A percentile compares a stretch with the other conserved stretches of the same genome.
Evolutionary conservation across 768 basidiomycete species (phyloP).

Genomic region (Mycena galericulata): DNA sequence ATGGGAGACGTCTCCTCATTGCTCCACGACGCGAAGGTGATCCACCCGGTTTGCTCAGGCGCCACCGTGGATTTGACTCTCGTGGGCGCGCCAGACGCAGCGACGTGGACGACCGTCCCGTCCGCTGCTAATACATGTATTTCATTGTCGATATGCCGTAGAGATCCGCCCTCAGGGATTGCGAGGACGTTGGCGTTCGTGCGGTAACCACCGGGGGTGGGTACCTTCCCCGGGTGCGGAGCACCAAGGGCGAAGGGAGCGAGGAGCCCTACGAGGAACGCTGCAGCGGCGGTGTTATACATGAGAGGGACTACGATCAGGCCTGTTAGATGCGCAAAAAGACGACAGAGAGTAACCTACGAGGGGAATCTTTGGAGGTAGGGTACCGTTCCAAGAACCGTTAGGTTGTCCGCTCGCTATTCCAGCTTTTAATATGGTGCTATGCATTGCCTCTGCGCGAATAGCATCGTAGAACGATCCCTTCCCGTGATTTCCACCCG

Average conservation of each 20-base stretch:
- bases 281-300: background rate
- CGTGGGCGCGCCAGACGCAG: background rate
- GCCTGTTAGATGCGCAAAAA: too few relatives aligned
- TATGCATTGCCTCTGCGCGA: too few relatives aligned
- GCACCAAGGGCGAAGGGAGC: conserved; percentile 13
- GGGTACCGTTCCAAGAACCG: too few relatives aligned
- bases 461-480: too few relatives aligned
- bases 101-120: conserved; percentile 25
- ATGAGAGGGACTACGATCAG: too few relatives aligned
- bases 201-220: conserved; percentile 21
- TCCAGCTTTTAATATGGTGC: too few relatives aligned
- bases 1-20: conserved; percentile 30
- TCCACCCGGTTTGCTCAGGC: conserved; percentile 29
- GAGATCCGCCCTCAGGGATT: conserved; percentile 26
- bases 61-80: background rate
- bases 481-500: too few relatives aligned
- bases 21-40: conserved; percentile 32
- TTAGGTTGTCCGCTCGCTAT: too few relatives aligned
- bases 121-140: conserved; percentile 26
- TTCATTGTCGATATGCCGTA: conserved; percentile 20
- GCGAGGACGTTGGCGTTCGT: conserved; percentile 12
- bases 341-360: too few relatives aligned
- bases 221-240: conserved; percentile 1
- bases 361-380: too few relatives aligned
- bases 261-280: conserved; percentile 17